Base-by-base conservation (phyloP, 768 basidiomycete genomes). In the Phlebiopsis gigantea region DNA sequence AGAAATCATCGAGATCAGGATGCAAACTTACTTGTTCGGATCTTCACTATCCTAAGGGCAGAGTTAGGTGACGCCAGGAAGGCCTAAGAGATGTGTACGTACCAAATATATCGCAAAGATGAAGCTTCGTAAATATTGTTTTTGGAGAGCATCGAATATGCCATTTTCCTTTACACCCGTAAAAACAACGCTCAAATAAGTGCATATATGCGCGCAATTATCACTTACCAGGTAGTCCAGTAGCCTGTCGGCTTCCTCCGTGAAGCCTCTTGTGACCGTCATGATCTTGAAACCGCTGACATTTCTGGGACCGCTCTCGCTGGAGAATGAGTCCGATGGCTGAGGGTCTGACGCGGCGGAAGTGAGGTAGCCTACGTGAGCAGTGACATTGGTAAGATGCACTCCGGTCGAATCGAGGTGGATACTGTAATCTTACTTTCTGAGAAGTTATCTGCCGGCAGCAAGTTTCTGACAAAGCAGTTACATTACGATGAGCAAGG, bases 41-140 rank as follows among this genome's bases (percentile, higher is more conserved):
- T 95, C 88, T 59, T 88, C 82, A 56, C 76, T 83, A 64, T 95
- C 92, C 91, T 93, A 60, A 42, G 26, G 21, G 24, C 19, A 17
- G 12, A 25, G 5, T 56, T 19, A 47, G n/a, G 6, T 19, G 21
- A n/a, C 6, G 3, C 19, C 14, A 4, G 21, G 14, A 1, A 21
- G 10, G n/a, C 51, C 19, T 30, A 21, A 31, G 8, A n/a, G n/a
- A 22, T 31, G 10, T 12, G 46, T 21, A 71, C 81, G 57, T 55
- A 93, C 93, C 57, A 93, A 72, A 66, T 91, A 93, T 51, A 93
- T 81, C 5, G 85, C 91, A 62, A 93, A 90, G 52, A 93, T 85
- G 68, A 92, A 91, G 63, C 87, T 90, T 47, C 82, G 83, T 46
- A 95, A 79, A 70, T 92, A 95, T 61, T 84, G 85, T 65, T 87